Percentiles rank a stretch among this genome's conserved stretches.
phyloP scores from a whole-genome alignment of 164 flowering plant species.

The Vitis amurensis region DNA sequence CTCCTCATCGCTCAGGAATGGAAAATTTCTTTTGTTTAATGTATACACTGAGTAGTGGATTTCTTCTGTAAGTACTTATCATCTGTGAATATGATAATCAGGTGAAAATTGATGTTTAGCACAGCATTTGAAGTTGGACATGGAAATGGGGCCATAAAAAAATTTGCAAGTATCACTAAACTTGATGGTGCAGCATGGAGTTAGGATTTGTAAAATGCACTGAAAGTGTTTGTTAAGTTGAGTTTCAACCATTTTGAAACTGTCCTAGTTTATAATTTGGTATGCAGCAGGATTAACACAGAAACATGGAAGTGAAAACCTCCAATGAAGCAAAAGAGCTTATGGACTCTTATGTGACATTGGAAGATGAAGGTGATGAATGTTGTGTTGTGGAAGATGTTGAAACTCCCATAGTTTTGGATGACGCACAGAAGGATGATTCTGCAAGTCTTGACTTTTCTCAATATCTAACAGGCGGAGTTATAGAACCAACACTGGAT shows the following conservation, averaged over 20 bases:
- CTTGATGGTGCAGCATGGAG: no score
- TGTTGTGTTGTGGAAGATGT: slow-evolving; percentile 39
- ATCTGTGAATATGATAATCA: no score
- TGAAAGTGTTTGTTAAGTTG: neutral
- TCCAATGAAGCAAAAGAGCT: slow-evolving; percentile 23
- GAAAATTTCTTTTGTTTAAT: no score
- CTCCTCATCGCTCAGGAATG: no score
- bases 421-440: slow-evolving; percentile 23
- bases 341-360: slow-evolving; percentile 24
- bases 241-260: neutral
- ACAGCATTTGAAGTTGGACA: no score
- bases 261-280: neutral
- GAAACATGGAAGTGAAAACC: slow-evolving; percentile 27
- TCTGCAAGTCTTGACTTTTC: slow-evolving; percentile 15
- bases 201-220: no score
- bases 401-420: slow-evolving; percentile 30
- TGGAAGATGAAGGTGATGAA: slow-evolving; percentile 31
- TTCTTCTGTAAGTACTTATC: no score
- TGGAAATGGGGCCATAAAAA: no score
- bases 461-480: slow-evolving; percentile 23
- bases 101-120: no score
- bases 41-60: no score
- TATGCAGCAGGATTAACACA: slow-evolving; percentile 6
- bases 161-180: no score
- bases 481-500: slow-evolving; percentile 42